These are phyloP conservation scores for Trametes sp. DNA, from an alignment of 1,284 basidiomycete genomes.

Conservation along the genomic window DNA sequence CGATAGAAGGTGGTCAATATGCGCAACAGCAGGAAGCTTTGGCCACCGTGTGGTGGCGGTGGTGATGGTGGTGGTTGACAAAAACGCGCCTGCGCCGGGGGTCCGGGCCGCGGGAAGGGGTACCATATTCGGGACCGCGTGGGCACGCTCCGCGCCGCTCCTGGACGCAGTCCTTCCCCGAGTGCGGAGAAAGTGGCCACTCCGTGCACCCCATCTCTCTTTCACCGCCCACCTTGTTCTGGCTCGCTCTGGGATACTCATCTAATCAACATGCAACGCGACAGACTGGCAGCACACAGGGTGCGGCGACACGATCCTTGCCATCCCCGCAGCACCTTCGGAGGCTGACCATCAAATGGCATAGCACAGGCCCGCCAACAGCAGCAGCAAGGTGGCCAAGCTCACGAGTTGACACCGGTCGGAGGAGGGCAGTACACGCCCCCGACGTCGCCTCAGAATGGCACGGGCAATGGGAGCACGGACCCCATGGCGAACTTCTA, in stretches of 20 bases:
- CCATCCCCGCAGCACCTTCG: background rate
- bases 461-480: constrained; percentile 36
- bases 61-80: background rate
- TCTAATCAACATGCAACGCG: constrained; percentile 44
- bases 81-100: background rate
- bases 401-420: constrained; percentile 43
- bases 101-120: background rate
- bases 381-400: constrained; percentile 35
- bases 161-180: constrained; percentile 3
- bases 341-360: constrained; percentile 28
- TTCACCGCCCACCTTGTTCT: constrained; percentile 25
- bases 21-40: no score
- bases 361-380: constrained; percentile 46
- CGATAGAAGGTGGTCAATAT: no score
- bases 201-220: constrained; percentile 5
- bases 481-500: constrained; percentile 50
- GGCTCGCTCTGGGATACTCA: constrained; percentile 37
- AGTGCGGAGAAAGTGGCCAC: background rate
- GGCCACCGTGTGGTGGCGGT: no score
- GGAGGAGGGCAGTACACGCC: constrained; percentile 16
- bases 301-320: constrained; percentile 37
- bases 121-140: background rate
- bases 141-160: constrained; percentile 1
- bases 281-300: constrained; percentile 51
- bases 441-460: constrained; percentile 30